These are phyloP conservation scores for Zygosaccharomyces sapae DNA, from an alignment of 1,139 yeast genomes.

Conservation along the genomic window DNA sequence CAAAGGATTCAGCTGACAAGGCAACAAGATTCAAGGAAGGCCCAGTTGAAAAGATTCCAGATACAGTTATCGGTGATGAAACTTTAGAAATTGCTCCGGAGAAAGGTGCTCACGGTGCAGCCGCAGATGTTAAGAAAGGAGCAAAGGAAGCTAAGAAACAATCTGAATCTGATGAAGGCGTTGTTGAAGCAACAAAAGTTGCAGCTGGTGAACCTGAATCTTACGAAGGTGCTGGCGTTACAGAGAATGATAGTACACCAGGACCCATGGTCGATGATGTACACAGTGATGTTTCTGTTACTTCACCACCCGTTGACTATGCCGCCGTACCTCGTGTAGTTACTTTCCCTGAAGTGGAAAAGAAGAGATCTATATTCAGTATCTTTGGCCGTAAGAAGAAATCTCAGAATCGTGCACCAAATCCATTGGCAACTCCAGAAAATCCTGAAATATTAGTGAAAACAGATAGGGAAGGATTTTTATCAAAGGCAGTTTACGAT, in stretches of 20 bases:
- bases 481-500: constrained; percentile 34
- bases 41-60: background rate
- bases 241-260: background rate
- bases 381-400: constrained; percentile 6
- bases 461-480: constrained; percentile 27
- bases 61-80: background rate
- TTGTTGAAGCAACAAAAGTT: background rate
- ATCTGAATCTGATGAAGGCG: background rate
- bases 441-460: constrained; percentile 31
- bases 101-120: constrained; percentile 5
- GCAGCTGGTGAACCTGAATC: background rate
- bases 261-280: background rate
- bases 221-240: background rate
- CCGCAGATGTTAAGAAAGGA: constrained; percentile 1
- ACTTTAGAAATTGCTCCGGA: background rate
- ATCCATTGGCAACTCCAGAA: constrained; percentile 32
- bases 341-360: constrained; percentile 14
- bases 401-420: constrained; percentile 7
- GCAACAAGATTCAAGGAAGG: background rate
- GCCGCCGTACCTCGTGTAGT: constrained; percentile 7
- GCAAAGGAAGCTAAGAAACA: background rate
- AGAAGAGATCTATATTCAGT: constrained; percentile 9
- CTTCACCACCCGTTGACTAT: constrained; percentile 6
- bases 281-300: constrained; percentile 1
- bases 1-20: constrained; percentile 1